A percentile compares a stretch with the other conserved stretches of the same genome.
phyloP scores from a whole-genome alignment of 371 early-diverging fungal genomes.

The Funneliformis caledonium region DNA sequence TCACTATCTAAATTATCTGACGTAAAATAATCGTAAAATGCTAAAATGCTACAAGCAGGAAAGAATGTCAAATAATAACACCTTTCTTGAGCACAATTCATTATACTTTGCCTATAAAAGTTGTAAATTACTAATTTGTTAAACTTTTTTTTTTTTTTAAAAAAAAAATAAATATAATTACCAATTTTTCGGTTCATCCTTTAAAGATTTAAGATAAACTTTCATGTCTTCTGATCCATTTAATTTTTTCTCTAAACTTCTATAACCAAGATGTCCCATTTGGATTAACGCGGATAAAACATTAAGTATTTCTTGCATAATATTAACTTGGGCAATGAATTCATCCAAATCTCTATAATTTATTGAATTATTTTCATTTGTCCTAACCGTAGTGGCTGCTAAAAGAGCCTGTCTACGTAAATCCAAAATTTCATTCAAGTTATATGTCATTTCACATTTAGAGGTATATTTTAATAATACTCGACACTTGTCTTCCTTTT shows the following conservation, averaged over 20 bases:
- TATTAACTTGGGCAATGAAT: conserved; percentile 37
- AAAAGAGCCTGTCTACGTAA: conserved; percentile 36
- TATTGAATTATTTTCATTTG: neutral
- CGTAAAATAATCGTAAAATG: conserved; percentile 33
- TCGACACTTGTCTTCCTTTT: neutral
- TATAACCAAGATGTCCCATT: conserved; percentile 38
- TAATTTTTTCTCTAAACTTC: neutral
- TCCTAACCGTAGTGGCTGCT: neutral
- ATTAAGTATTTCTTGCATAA: conserved; percentile 26
- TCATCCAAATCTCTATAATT: conserved; percentile 1
- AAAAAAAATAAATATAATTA: neutral
- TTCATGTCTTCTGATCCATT: neutral
- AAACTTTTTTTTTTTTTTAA: neutral
- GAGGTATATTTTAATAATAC: conserved; percentile 2
- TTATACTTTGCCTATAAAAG: conserved; percentile 7
- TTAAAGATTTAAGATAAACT: conserved; percentile 8
- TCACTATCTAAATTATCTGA: neutral
- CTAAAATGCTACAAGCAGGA: conserved; percentile 22
- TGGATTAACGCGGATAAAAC: conserved; percentile 30
- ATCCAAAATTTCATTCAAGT: conserved; percentile 35
- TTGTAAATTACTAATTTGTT: neutral
- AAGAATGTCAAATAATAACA: conserved; percentile 40
- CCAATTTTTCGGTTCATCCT: conserved; percentile 29
- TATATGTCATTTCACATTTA: neutral
- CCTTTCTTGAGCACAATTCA: conserved; percentile 1